A percentile compares a stretch with the other conserved stretches of the same genome.
Conservation (phyloP, 495 filamentous ascomycete species). For the Penicillium samsonianum region DNA sequence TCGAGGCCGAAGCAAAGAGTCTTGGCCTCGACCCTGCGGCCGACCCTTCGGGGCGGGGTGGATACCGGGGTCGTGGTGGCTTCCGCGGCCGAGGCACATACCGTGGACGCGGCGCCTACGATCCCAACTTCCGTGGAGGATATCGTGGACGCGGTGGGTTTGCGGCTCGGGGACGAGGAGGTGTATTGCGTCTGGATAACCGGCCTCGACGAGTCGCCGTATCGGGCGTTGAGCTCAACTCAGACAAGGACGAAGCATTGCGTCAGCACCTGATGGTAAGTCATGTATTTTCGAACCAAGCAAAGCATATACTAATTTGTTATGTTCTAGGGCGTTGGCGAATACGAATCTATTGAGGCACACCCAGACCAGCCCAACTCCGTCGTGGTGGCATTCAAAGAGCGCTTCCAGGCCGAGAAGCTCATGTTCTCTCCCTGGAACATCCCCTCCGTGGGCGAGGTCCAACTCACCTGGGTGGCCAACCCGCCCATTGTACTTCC, state of each 20-base stretch:
- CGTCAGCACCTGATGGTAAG: conserved; percentile 85
- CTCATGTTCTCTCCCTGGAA: conserved; percentile 68
- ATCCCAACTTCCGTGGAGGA: conserved; percentile 19
- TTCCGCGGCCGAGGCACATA: conserved; percentile 52
- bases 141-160: conserved; percentile 43
- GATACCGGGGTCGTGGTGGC: conserved; percentile 50
- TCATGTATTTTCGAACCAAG: conserved; percentile 26
- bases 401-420: conserved; percentile 86
- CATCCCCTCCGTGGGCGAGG: conserved; percentile 73
- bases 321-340: conserved; percentile 67
- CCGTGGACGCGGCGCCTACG: conserved; percentile 57
- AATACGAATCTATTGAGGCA: conserved; percentile 74
- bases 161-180: conserved; percentile 36
- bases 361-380: conserved; percentile 58
- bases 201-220: conserved; percentile 77
- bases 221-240: conserved; percentile 65
- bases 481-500: conserved; percentile 38
- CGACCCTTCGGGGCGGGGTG: conserved; percentile 35
- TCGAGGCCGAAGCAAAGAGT: conserved; percentile 82
- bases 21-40: conserved; percentile 69
- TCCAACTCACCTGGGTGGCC: conserved; percentile 74
- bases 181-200: conserved; percentile 82
- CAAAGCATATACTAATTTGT: conserved; percentile 14
- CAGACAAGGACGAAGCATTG: conserved; percentile 78
- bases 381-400: conserved; percentile 77